Base-by-base conservation (phyloP, 192 early-diverging fungal species). In the Dissophora ornata region DNA sequence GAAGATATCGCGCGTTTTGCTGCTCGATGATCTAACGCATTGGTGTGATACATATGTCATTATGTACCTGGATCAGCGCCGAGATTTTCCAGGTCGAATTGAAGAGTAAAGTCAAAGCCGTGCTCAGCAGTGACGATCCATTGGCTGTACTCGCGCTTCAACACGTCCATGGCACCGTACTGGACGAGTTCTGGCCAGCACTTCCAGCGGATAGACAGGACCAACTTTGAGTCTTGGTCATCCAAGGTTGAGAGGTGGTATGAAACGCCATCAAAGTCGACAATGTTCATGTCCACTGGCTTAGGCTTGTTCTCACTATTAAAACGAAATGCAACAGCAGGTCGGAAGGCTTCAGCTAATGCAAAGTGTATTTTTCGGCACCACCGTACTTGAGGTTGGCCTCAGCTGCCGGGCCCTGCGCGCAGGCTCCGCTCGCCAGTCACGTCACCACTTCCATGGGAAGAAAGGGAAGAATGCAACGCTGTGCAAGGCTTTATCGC, bases 261-360 rank as follows among this genome's bases (percentile, higher is more conserved):
- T 15, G 87, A 81, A 24, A 98, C 97, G 49, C 96, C 96, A 85
- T 99, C 98, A 84, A 99, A 98, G 81, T 99, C 98, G 30, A 95
- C 95, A 49, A 97, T 84, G 36, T 85, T 92, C 68, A 96, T 87
- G 69, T 92, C 87, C 15, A 94, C 71, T 9, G 83, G 67, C 48
- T 92, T 92, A 10, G 82, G 82, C 77, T 93, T 91, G 48, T 88
- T 88, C 53, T 77, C 73, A 42, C 73, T 77, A 59, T 33, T 16
- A 13, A 1, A 34, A 26, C 36, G 13, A 9, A 38, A n/a, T n/a
- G n/a, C n/a, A n/a, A n/a, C n/a, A n/a, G n/a, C n/a, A n/a, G n/a
- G n/a, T n/a, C n/a, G n/a, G n/a, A n/a, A n/a, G n/a, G n/a, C n/a
- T n/a, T n/a, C n/a, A n/a, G n/a, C n/a, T n/a, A n/a, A n/a, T n/a